These are phyloP conservation scores for Fusarium marasasianum DNA, from an alignment of 2,329 filamentous ascomycete genomes.

Conservation along the genomic window DNA sequence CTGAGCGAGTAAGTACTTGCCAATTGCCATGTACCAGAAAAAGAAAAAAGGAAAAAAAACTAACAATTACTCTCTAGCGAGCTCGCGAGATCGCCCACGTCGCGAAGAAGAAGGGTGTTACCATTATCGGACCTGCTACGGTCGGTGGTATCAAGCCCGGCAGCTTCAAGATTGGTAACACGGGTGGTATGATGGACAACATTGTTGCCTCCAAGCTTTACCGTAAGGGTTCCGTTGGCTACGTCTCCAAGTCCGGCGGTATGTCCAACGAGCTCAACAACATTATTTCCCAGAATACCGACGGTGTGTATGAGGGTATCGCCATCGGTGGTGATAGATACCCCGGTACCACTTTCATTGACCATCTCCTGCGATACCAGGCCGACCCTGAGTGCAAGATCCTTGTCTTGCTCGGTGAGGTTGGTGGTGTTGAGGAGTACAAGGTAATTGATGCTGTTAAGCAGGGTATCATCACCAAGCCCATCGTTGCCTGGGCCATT, in stretches of 20 bases:
- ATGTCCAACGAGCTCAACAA: slow-evolving; percentile 99
- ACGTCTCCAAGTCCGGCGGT: slow-evolving; percentile 99
- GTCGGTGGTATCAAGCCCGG: slow-evolving; percentile 99
- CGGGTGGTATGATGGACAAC: slow-evolving; percentile 99
- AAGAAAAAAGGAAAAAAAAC: neutral
- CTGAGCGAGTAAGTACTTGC: slow-evolving; percentile 80
- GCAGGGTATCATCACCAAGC: slow-evolving; percentile 94
- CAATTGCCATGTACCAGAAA: slow-evolving; percentile 4
- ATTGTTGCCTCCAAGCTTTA: slow-evolving; percentile 99
- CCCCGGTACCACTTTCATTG: slow-evolving; percentile 98
- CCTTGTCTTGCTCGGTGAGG: slow-evolving; percentile 93
- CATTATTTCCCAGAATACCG: slow-evolving; percentile 95
- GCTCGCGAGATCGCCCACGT: slow-evolving; percentile 97
- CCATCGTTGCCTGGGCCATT: slow-evolving; percentile 98
- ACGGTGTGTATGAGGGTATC: slow-evolving; percentile 98
- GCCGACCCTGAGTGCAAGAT: slow-evolving; percentile 98
- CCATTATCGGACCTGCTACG: slow-evolving; percentile 97
- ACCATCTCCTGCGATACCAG: slow-evolving; percentile 97
- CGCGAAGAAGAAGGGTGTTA: slow-evolving; percentile 97
- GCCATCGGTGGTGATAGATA: slow-evolving; percentile 99
- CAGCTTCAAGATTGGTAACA: slow-evolving; percentile 99
- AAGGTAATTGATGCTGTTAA: slow-evolving; percentile 98
- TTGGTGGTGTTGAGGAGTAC: slow-evolving; percentile 99
- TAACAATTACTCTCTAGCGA: slow-evolving; percentile 64
- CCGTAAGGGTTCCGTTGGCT: slow-evolving; percentile 97